A percentile compares a stretch with the other conserved stretches of the same genome.
These are phyloP conservation scores for Fusarium sp. DNA, from an alignment of 2,329 filamentous ascomycete species.

Conservation along the genomic window DNA sequence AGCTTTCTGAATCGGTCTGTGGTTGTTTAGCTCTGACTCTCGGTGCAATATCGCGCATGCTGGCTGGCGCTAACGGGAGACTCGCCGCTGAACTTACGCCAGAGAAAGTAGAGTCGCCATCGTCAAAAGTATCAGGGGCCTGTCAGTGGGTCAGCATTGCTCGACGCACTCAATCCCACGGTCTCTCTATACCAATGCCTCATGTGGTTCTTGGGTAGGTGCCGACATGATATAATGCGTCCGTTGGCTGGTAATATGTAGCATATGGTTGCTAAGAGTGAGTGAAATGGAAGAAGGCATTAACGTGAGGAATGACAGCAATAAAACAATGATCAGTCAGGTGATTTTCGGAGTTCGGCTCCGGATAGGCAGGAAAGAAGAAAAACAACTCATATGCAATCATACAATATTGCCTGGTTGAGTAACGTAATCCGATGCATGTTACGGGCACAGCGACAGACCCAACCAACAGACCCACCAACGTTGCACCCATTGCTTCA, in stretches of 20 bases:
- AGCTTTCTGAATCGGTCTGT: neutral
- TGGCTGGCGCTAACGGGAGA: rapidly evolving
- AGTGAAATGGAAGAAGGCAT: neutral
- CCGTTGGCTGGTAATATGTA: rapidly evolving
- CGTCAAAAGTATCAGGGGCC: neutral
- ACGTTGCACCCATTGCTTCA: neutral
- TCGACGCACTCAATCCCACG: rapidly evolving
- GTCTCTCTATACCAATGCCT: neutral
- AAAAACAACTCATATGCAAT: neutral
- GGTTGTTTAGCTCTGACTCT: neutral
- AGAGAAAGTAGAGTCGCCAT: constrained; percentile 1
- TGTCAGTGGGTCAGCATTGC: rapidly evolving
- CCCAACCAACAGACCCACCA: neutral
- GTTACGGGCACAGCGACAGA: neutral
- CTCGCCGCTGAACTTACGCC: neutral
- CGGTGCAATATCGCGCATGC: rapidly evolving
- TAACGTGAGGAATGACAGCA: neutral
- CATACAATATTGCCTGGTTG: neutral
- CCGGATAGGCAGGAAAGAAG: neutral
- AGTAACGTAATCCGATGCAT: constrained; percentile 1
- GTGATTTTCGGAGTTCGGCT: neutral
- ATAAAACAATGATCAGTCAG: neutral
- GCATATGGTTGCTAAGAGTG: neutral
- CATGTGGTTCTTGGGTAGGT: neutral
- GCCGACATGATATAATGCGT: neutral